Conservation (phyloP, 345 rosid species). For the Raphanus sativus region DNA sequence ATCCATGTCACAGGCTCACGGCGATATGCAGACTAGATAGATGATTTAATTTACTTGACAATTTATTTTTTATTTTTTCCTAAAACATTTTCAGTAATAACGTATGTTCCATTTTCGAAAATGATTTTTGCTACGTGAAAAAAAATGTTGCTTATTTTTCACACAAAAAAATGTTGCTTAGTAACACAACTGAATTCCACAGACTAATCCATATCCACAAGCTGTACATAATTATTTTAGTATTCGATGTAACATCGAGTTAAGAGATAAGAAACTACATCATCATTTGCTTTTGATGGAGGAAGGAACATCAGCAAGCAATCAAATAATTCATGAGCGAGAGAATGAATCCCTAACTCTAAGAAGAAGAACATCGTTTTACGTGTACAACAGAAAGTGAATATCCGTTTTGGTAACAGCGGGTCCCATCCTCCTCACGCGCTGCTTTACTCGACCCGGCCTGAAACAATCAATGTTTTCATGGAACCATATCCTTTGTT, state of each 20-base stretch:
- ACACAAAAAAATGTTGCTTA: not conserved
- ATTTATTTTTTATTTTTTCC: not conserved
- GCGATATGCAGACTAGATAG: not conserved
- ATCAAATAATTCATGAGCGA: conserved; percentile 14
- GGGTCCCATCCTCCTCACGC: conserved; percentile 27
- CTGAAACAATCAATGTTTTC: not conserved
- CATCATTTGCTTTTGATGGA: not conserved
- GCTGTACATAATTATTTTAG: not conserved
- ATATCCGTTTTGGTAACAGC: conserved; percentile 23
- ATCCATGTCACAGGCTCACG: not conserved
- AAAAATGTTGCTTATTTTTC: not conserved
- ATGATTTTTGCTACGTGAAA: not conserved
- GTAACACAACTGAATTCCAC: not conserved
- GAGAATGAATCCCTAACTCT: not conserved
- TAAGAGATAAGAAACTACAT: not conserved
- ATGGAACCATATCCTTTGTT: not conserved
- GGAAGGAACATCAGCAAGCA: conserved; percentile 11
- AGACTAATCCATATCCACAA: not conserved
- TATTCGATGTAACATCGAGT: not conserved
- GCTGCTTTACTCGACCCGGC: conserved; percentile 17
- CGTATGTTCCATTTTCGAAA: not conserved
- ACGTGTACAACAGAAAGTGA: conserved; percentile 28
- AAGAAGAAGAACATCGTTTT: conserved; percentile 19
- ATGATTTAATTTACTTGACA: not conserved
- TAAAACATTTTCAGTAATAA: not conserved